phyloP scores from a whole-genome alignment of 495 filamentous ascomycete genomes.

The Aspergillus baeticus region DNA sequence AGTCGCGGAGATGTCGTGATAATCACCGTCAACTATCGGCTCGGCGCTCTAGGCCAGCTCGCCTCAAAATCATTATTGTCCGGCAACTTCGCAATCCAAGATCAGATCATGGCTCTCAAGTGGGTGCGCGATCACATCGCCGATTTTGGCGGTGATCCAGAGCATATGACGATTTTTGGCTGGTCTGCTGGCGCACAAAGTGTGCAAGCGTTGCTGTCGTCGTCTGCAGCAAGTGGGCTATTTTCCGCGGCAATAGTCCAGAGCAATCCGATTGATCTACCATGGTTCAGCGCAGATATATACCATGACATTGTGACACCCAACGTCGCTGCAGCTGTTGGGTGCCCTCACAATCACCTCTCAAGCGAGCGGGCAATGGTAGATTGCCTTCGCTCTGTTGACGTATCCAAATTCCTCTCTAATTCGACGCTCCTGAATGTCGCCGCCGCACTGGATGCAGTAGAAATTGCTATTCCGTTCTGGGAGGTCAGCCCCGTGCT shows the following conservation, averaged over 20 bases:
- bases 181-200: constrained; percentile 56
- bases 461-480: no score
- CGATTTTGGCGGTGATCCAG: constrained; percentile 49
- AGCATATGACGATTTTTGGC: constrained; percentile 49
- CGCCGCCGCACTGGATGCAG: no score
- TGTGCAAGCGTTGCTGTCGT: constrained; percentile 49
- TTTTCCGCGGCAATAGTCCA: constrained; percentile 33
- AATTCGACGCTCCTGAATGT: no score
- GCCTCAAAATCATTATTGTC: constrained; percentile 18
- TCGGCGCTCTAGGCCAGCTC: constrained; percentile 43
- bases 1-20: constrained; percentile 46
- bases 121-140: constrained; percentile 54
- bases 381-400: no score
- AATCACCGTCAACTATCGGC: constrained; percentile 46
- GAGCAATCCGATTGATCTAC: no score
- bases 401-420: no score
- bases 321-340: no score
- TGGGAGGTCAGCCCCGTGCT: no score
- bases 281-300: no score
- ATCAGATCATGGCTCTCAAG: constrained; percentile 42
- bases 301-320: no score
- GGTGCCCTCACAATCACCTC: no score
- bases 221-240: constrained; percentile 28
- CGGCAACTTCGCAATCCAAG: constrained; percentile 39
- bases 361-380: no score